Conservation (phyloP, 495 filamentous ascomycete genomes). For the Staphylotrichum tortipilum region DNA sequence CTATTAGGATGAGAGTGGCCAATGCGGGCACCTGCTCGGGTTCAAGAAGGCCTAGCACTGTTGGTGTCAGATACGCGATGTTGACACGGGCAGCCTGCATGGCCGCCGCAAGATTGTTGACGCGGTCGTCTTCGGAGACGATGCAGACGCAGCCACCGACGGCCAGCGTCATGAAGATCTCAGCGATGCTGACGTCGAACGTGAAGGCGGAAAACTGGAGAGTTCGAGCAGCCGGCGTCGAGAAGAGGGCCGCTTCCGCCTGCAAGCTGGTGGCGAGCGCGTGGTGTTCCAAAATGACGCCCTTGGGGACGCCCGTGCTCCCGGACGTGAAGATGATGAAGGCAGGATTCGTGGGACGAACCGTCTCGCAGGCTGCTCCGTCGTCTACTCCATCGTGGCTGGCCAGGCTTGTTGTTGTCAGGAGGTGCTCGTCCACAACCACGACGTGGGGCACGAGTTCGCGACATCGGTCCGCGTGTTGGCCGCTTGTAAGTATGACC, state of each 20-base stretch:
- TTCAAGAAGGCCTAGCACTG: slow-evolving; percentile 12
- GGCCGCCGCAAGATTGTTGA: slow-evolving; percentile 23
- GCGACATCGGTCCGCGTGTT: too few relatives aligned
- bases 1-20: slow-evolving; percentile 17
- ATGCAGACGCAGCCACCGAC: slow-evolving; percentile 29
- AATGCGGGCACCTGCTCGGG: slow-evolving; percentile 12
- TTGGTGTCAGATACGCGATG: slow-evolving; percentile 17
- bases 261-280: slow-evolving; percentile 19
- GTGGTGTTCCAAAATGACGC: slow-evolving; percentile 36
- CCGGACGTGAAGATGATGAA: slow-evolving; percentile 56
- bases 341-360: too few relatives aligned
- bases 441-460: too few relatives aligned
- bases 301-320: slow-evolving; percentile 45
- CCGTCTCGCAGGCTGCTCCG: too few relatives aligned
- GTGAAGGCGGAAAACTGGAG: slow-evolving; percentile 54
- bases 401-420: too few relatives aligned
- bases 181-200: slow-evolving; percentile 48
- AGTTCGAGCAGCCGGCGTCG: slow-evolving; percentile 24
- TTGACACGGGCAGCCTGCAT: slow-evolving; percentile 14
- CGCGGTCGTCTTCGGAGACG: slow-evolving; percentile 16
- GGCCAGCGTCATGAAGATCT: slow-evolving; percentile 48
- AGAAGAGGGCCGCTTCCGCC: background rate
- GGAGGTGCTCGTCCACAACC: too few relatives aligned
- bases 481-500: too few relatives aligned
- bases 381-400: too few relatives aligned